phyloP scores from a whole-genome alignment of 2,329 filamentous ascomycete species.

The Pseudocercospora musae region DNA sequence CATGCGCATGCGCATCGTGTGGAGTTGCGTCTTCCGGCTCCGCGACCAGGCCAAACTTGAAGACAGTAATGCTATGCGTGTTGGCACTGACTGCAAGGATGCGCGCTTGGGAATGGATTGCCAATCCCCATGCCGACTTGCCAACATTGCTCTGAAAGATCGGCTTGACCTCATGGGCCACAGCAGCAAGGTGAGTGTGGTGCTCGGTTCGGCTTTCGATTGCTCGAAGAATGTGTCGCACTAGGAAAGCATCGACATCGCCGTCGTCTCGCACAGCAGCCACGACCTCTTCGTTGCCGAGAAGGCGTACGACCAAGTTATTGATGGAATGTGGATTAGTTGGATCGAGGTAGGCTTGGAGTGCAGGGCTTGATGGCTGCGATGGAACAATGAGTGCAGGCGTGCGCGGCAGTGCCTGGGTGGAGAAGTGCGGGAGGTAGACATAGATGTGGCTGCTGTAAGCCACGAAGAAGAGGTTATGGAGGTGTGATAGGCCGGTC shows the following conservation, averaged over 20 bases:
- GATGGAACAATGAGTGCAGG: slow-evolving; percentile 41
- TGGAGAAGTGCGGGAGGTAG: slow-evolving; percentile 44
- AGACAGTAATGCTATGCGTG: slow-evolving; percentile 54
- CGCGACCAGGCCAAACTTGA: slow-evolving; percentile 46
- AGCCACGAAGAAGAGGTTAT: slow-evolving; percentile 51
- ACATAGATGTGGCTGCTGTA: slow-evolving; percentile 40
- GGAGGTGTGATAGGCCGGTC: slow-evolving; percentile 45
- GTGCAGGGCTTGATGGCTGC: slow-evolving; percentile 34
- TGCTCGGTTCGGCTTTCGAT: slow-evolving; percentile 35
- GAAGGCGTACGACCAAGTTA: slow-evolving; percentile 42
- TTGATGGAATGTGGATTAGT: slow-evolving; percentile 45
- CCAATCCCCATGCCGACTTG: slow-evolving; percentile 81
- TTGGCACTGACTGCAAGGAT: slow-evolving; percentile 86
- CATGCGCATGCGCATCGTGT: slow-evolving; percentile 26
- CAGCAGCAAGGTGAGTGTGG: slow-evolving; percentile 22
- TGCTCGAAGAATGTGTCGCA: slow-evolving; percentile 35
- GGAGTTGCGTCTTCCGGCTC: slow-evolving; percentile 10
- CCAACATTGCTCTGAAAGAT: slow-evolving; percentile 77
- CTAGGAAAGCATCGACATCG: slow-evolving; percentile 45
- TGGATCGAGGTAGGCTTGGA: slow-evolving; percentile 37
- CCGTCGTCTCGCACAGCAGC: slow-evolving; percentile 58
- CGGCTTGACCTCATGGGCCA: slow-evolving; percentile 46
- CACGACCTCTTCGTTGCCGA: slow-evolving; percentile 47
- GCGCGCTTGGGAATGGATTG: slow-evolving; percentile 75
- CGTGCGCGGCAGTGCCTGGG: slow-evolving; percentile 37